A percentile compares a stretch with the other conserved stretches of the same genome.
These are phyloP conservation scores for Mycosarcoma mackinlayi DNA, from an alignment of 1,284 basidiomycete species.

Conservation along the genomic window DNA sequence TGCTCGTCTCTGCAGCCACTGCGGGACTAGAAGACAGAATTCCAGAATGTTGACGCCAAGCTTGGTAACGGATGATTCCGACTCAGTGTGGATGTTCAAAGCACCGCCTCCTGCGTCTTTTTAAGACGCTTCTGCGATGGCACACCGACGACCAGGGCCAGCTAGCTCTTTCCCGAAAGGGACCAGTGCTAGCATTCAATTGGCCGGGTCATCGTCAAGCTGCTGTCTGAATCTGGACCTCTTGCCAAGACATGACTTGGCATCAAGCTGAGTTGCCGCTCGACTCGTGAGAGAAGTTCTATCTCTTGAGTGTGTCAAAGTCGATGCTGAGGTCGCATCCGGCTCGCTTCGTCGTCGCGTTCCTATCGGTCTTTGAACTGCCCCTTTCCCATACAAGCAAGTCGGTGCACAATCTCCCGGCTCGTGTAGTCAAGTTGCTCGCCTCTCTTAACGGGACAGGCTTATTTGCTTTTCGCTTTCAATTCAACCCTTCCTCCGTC, in stretches of 20 bases:
- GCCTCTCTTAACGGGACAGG: constrained; percentile 3
- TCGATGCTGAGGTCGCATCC: neutral
- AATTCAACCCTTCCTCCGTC: constrained; percentile 1
- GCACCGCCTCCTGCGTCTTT: constrained; percentile 2
- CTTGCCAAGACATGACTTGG: constrained; percentile 1
- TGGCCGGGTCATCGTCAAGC: neutral
- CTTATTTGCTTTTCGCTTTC: neutral
- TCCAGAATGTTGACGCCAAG: constrained; percentile 14
- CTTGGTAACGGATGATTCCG: neutral
- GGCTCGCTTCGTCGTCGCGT: constrained; percentile 3
- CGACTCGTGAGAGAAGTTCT: constrained; percentile 8
- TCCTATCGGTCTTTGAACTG: constrained; percentile 4
- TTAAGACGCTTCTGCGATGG: neutral
- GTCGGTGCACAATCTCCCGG: neutral
- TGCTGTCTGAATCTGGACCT: neutral
- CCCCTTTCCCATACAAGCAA: constrained; percentile 8
- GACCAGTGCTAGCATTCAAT: no score
- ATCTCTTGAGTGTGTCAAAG: neutral
- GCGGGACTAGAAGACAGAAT: no score
- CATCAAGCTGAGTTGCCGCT: neutral
- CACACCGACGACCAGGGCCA: constrained; percentile 1
- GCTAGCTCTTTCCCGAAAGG: no score
- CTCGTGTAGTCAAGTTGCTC: neutral
- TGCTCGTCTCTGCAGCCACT: no score
- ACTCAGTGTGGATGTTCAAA: constrained; percentile 21